phyloP scores from a whole-genome alignment of 164 flowering plant genomes.

The Vitis riparia region DNA sequence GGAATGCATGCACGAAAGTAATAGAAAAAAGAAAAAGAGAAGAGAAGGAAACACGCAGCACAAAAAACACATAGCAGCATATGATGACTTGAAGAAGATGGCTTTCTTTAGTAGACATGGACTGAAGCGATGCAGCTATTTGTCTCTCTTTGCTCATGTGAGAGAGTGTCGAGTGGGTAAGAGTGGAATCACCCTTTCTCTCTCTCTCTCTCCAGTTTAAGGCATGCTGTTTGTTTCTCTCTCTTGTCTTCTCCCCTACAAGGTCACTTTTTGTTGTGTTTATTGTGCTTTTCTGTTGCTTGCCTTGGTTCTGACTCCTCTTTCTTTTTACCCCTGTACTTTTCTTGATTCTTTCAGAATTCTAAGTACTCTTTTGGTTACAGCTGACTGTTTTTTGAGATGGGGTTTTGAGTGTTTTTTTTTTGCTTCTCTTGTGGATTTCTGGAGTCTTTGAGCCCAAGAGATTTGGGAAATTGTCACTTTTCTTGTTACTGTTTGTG shows the following conservation, averaged over 20 bases:
- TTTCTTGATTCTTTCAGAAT: conserved; percentile 16
- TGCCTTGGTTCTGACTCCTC: conserved; percentile 11
- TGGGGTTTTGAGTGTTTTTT: conserved; percentile 16
- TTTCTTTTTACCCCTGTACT: conserved; percentile 12
- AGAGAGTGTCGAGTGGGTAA: no score
- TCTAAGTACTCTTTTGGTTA: conserved; percentile 13
- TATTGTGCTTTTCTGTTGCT: conserved; percentile 14
- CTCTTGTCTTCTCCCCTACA: conserved; percentile 7
- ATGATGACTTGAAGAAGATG: conserved; percentile 27
- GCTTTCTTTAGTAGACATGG: conserved; percentile 33
- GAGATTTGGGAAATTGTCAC: conserved; percentile 25
- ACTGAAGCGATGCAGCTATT: conserved; percentile 32
- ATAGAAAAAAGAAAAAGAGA: background rate
- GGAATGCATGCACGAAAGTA: conserved; percentile 1
- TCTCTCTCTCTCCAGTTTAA: background rate
- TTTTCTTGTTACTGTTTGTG: conserved; percentile 16
- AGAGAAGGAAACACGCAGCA: background rate
- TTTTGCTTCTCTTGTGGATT: background rate
- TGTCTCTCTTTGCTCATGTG: conserved; percentile 26
- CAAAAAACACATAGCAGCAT: conserved; percentile 2
- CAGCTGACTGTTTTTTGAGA: conserved; percentile 18
- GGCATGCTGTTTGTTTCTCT: conserved; percentile 17
- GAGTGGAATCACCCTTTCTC: conserved; percentile 9
- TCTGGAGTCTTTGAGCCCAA: conserved; percentile 27
- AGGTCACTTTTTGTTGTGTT: conserved; percentile 15